These are phyloP conservation scores for Irpex sp. DNA, from an alignment of 1,284 basidiomycete species.

Conservation along the genomic window DNA sequence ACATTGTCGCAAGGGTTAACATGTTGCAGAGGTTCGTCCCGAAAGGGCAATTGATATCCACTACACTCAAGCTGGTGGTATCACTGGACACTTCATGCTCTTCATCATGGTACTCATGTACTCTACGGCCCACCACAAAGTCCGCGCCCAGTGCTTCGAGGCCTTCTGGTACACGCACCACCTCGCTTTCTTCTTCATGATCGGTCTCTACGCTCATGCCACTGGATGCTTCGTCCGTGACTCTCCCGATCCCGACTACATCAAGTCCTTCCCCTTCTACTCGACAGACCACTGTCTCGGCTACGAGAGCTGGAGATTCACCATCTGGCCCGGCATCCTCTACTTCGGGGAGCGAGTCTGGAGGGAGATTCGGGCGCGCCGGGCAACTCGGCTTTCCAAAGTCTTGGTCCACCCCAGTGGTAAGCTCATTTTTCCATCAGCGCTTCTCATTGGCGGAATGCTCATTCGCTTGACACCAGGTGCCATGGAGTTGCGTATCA, in stretches of 20 bases:
- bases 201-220: slow-evolving; percentile 83
- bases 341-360: slow-evolving; percentile 84
- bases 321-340: slow-evolving; percentile 81
- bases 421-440: slow-evolving; percentile 29
- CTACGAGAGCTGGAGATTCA: slow-evolving; percentile 84
- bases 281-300: slow-evolving; percentile 78
- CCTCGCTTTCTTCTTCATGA: slow-evolving; percentile 89
- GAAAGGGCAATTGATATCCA: slow-evolving; percentile 77
- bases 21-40: slow-evolving; percentile 67
- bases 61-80: slow-evolving; percentile 80
- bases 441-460: slow-evolving; percentile 5
- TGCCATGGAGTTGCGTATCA: slow-evolving; percentile 86
- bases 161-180: slow-evolving; percentile 94
- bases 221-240: slow-evolving; percentile 93
- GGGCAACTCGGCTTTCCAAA: slow-evolving; percentile 73
- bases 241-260: slow-evolving; percentile 63
- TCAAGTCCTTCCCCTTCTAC: slow-evolving; percentile 76
- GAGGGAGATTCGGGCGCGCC: slow-evolving; percentile 74
- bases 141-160: slow-evolving; percentile 85
- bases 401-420: slow-evolving; percentile 80
- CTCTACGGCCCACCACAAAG: slow-evolving; percentile 77
- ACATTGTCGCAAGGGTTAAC: not conserved
- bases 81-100: slow-evolving; percentile 89
- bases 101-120: slow-evolving; percentile 87
- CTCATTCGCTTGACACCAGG: slow-evolving; percentile 35